Evolutionary conservation across 1,284 basidiomycete species (phyloP), one percentile per base, ranked within the genome.

Genomic region (Acaromyces ingoldii): DNA sequence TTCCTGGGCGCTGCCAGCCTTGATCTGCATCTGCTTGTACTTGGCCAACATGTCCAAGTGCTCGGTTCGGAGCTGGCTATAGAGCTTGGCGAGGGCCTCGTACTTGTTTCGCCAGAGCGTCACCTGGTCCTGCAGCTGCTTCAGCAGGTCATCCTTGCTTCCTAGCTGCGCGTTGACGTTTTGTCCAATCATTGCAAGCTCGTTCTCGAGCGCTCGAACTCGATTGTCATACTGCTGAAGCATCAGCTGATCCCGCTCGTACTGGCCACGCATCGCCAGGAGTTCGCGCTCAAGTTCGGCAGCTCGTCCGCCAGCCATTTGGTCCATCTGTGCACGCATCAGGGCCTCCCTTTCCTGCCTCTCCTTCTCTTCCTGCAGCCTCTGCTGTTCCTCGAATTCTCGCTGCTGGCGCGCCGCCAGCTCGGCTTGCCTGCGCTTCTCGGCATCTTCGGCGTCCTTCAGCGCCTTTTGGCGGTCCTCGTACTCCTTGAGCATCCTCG

Each of bases 91-190:
- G 53, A 99, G 82, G 0, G 93, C 90, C 77, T 99, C 95, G 77
- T 98, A 99, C 78, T 99, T 99, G 80, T 91, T 92, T 58, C 91
- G 86, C 95, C 95, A 99, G 21, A 95, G 79, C 6, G 85, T 88
- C 58, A 96, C 91, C 78, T 99, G 95, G 74, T 95, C 90, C 76
- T 97, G 93, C 11, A 99, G 83, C 76, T 95, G 91, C 72, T 85
- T 86, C 74, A 98, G 91, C 69, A 98, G 80, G 25, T 97, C 91
- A 74, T 99, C 95, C 78, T 98, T 98, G 45, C 89, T 87, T 50
- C 80, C 76, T 79, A 97, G 82, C 76, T 98, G 95, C 4, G 89
- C 86, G 57, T 84, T 84, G 60, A 95, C 83, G 70, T 93, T 91
- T 60, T 82, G 80, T 30, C 83, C 82, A 59, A 91, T 84, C 51